phyloP scores from a whole-genome alignment of 495 filamentous ascomycete species.

The Pseudomonodictys pantanalensis region DNA sequence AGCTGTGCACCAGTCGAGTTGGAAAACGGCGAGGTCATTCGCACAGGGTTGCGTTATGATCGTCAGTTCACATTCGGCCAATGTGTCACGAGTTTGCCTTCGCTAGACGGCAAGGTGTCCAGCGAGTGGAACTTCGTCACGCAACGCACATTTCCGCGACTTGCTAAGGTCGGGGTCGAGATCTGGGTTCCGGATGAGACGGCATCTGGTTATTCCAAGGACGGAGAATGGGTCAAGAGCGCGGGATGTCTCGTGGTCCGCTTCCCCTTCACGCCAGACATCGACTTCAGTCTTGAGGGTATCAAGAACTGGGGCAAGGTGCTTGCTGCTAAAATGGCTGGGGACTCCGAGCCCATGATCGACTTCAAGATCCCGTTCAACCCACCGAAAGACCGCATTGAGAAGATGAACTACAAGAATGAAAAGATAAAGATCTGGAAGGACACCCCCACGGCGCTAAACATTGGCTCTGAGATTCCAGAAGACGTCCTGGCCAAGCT shows the following conservation, averaged over 20 bases:
- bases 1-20: slow-evolving; percentile 81
- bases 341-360: slow-evolving; percentile 26
- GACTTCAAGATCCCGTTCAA: slow-evolving; percentile 63
- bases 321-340: slow-evolving; percentile 23
- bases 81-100: slow-evolving; percentile 47
- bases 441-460: slow-evolving; percentile 54
- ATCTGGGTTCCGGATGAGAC: slow-evolving; percentile 74
- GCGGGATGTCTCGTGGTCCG: slow-evolving; percentile 55
- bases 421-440: slow-evolving; percentile 76
- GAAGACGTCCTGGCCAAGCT: slow-evolving; percentile 49
- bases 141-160: slow-evolving; percentile 65
- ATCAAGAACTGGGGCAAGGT: slow-evolving; percentile 31
- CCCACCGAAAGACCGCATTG: slow-evolving; percentile 54
- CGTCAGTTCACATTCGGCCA: slow-evolving; percentile 81
- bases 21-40: slow-evolving; percentile 59
- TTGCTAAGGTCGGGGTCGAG: slow-evolving; percentile 72
- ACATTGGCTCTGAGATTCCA: slow-evolving; percentile 52
- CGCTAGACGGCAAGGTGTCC: slow-evolving; percentile 41
- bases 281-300: slow-evolving; percentile 27
- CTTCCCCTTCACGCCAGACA: slow-evolving; percentile 52
- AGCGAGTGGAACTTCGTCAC: slow-evolving; percentile 78
- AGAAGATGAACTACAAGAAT: slow-evolving; percentile 53
- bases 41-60: slow-evolving; percentile 76
- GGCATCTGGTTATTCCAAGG: slow-evolving; percentile 45
- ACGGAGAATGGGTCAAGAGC: slow-evolving; percentile 50